Evolutionary conservation across 1,284 basidiomycete genomes (phyloP).

Genomic region (Rhodotorula sp.): DNA sequence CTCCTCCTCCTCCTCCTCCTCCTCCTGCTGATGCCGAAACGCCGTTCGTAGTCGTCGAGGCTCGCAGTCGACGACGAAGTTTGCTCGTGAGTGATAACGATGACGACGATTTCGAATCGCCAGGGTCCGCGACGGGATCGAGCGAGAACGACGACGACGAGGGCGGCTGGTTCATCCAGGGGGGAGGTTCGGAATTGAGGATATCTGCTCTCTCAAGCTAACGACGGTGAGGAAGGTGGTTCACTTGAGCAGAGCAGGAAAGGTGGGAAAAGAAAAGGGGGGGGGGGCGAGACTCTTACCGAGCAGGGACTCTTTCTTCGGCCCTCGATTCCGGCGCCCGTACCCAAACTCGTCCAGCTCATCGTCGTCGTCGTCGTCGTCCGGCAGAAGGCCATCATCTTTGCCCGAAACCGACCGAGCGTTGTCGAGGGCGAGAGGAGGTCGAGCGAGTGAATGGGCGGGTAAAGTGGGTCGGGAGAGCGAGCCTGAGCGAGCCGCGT

Average conservation of each 20-base stretch:
- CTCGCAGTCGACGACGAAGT: slow-evolving; percentile 12
- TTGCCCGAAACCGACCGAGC: neutral
- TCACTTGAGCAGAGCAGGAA: neutral
- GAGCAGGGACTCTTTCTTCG: slow-evolving; percentile 26
- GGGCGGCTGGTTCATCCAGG: slow-evolving; percentile 9
- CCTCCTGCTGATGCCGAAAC: neutral
- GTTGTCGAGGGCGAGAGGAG: neutral
- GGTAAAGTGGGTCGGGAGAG: too few species aligned
- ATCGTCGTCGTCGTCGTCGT: slow-evolving; percentile 24
- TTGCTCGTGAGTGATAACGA: slow-evolving; percentile 2
- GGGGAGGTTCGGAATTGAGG: slow-evolving; percentile 25
- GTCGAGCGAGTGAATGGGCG: neutral
- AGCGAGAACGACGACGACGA: neutral
- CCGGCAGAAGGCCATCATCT: neutral
- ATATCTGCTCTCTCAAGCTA: slow-evolving; percentile 9
- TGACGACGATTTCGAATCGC: neutral
- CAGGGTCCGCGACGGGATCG: neutral
- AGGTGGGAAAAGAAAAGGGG: too few species aligned
- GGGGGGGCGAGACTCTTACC: slow-evolving; percentile 2
- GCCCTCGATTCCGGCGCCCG: slow-evolving; percentile 2
- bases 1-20: too few species aligned
- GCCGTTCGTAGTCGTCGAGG: neutral
- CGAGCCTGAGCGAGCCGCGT: too few species aligned
- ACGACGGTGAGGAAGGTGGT: too few species aligned
- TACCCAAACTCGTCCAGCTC: slow-evolving; percentile 32